Evolutionary conservation across 768 basidiomycete genomes (phyloP), one percentile per base, ranked within the genome.

Genomic region (Serendipita sp.): DNA sequence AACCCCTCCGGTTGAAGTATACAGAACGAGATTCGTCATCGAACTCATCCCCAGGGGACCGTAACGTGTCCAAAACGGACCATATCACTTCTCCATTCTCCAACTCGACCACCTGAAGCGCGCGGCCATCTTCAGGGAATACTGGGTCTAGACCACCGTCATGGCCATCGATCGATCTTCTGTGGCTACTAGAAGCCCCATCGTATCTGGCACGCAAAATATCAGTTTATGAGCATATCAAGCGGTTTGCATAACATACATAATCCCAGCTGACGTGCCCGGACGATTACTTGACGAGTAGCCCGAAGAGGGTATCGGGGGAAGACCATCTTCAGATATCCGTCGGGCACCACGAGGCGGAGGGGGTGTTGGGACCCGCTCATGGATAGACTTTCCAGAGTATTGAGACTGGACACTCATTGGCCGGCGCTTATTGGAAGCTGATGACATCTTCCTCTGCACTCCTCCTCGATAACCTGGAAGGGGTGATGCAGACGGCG

Each of bases 1-100:
- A 90, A 13, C 78, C 74, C 60, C 89, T 83, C 65, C 79, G 78
- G 26, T 80, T 79, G 70, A 86, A 85, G 66, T 48, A 28, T 5
- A 20, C n/a, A 11, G 22, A 58, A 4, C 79, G 71, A 41, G 84
- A 84, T 30, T 69, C 64, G 26, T 60, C 62, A 28, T 68, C 70
- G 24, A 63, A 53, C 22, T 65, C 66, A 65, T 86, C 85, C 14
- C 81, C 77, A 66, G 89, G 86, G 17, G 88, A 86, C 60, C 90
- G 83, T 65, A 92, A 74, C 14, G 87, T 86, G 68, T 90, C 88
- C 53, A 62, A 50, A 26, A 76, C 82, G 63, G 62, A 88, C 90
- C 90, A 92, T 64, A 92, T 83, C 5, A 86, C 88, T 70, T 90
- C 84, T 24, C 90, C 90, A 69, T 90, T 90, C n/a, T 87, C 86